Conservation (phyloP, 169 alveolate species). For the Plasmodium sp. region DNA sequence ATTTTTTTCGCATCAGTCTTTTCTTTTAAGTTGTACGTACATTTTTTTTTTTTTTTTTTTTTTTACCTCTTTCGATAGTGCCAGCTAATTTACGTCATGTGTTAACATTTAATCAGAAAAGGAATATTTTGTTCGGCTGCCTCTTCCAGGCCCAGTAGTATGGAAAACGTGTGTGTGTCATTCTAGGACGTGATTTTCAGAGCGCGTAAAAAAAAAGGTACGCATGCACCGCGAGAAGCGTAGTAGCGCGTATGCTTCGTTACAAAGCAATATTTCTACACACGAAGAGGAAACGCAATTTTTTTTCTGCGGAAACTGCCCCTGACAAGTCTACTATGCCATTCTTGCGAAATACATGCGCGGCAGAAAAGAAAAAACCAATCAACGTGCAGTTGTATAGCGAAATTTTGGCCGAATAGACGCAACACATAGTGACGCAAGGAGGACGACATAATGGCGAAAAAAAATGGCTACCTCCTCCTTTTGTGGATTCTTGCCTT, state of each 20-base stretch:
- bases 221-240: background rate
- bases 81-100: background rate
- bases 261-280: background rate
- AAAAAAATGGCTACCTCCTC: background rate
- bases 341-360: background rate
- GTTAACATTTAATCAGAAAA: background rate
- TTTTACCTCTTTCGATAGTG: background rate
- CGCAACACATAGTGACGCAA: background rate
- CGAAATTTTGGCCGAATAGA: background rate
- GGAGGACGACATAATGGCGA: slow-evolving; percentile 10
- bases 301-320: background rate
- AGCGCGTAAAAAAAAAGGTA: background rate
- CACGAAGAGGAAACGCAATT: background rate
- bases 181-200: background rate
- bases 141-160: background rate
- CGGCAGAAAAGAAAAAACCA: background rate
- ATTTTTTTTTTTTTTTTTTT: slow-evolving; percentile 1
- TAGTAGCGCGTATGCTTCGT: background rate
- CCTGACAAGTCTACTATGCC: background rate
- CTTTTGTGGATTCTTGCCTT: slow-evolving; percentile 19
- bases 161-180: background rate
- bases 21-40: background rate
- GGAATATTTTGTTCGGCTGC: background rate
- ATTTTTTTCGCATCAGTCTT: background rate
- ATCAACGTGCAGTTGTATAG: background rate